Evolutionary conservation across 2,329 filamentous ascomycete species (phyloP).

Genomic region (Paraconiothyrium brasiliense): DNA sequence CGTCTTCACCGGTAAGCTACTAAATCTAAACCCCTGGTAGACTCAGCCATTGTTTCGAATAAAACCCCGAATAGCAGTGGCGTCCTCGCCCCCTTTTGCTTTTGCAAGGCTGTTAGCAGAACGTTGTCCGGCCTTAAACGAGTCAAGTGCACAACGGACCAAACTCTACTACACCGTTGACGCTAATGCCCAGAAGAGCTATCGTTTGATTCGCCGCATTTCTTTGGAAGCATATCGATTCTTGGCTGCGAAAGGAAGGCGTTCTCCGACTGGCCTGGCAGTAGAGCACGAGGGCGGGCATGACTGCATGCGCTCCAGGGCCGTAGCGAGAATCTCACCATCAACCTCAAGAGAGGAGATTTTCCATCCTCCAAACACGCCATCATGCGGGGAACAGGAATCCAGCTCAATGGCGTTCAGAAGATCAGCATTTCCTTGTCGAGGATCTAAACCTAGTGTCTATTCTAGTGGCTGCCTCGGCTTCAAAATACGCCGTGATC

Average conservation of each 20-base stretch:
- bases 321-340: slow-evolving; percentile 6
- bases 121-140: neutral
- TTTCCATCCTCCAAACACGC: neutral
- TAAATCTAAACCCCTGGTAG: neutral
- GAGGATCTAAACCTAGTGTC: neutral
- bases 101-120: neutral
- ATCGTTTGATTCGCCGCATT: neutral
- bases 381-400: slow-evolving; percentile 5
- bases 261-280: neutral
- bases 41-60: slow-evolving; percentile 8
- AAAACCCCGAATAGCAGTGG: neutral
- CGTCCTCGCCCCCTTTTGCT: slow-evolving; percentile 4
- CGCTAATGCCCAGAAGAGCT: neutral
- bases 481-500: neutral
- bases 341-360: neutral
- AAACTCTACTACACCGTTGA: neutral
- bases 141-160: neutral
- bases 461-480: slow-evolving; percentile 7
- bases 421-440: neutral
- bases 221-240: neutral
- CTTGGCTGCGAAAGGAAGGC: neutral
- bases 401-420: neutral
- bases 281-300: neutral
- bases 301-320: neutral
- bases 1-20: neutral